These are phyloP conservation scores for Verticillium albo-atrum DNA, from an alignment of 2,329 filamentous ascomycete species.

Conservation along the genomic window DNA sequence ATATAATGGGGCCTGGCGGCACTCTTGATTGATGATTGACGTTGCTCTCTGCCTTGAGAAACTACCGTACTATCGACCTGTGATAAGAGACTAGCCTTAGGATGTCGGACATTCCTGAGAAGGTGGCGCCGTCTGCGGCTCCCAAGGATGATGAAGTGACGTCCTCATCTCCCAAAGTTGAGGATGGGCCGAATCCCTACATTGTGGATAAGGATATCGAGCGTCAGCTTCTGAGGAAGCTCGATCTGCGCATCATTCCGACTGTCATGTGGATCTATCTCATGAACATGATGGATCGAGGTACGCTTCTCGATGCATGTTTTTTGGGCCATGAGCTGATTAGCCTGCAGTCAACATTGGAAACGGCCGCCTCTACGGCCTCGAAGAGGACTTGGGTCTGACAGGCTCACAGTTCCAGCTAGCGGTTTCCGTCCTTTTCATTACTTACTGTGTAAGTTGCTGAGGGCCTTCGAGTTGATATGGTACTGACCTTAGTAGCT, in stretches of 20 bases:
- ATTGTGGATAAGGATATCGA: conserved; percentile 6
- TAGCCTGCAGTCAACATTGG: conserved; percentile 45
- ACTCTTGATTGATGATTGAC: too few species aligned
- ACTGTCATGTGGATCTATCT: conserved; percentile 26
- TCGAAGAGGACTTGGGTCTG: conserved; percentile 56
- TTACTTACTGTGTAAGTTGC: conserved; percentile 36
- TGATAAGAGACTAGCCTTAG: too few species aligned
- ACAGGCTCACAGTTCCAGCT: conserved; percentile 51
- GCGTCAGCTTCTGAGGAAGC: conserved; percentile 15
- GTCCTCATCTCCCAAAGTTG: conserved; percentile 8
- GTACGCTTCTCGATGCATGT: conserved; percentile 8
- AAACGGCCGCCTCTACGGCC: conserved; percentile 39
- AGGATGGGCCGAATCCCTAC: not conserved
- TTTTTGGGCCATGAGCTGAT: not conserved
- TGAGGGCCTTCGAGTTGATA: too few species aligned
- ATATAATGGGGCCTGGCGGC: too few species aligned
- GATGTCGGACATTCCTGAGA: too few species aligned
- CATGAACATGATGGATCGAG: conserved; percentile 31
- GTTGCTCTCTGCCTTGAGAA: too few species aligned
- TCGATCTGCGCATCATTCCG: conserved; percentile 25
- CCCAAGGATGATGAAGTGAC: too few species aligned
- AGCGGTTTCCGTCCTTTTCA: conserved; percentile 37
- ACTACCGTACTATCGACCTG: too few species aligned
- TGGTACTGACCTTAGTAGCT: conserved; percentile 15
- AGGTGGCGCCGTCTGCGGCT: too few species aligned